phyloP scores from a whole-genome alignment of 2,329 filamentous ascomycete genomes.

The Arthrocladium fulminans region DNA sequence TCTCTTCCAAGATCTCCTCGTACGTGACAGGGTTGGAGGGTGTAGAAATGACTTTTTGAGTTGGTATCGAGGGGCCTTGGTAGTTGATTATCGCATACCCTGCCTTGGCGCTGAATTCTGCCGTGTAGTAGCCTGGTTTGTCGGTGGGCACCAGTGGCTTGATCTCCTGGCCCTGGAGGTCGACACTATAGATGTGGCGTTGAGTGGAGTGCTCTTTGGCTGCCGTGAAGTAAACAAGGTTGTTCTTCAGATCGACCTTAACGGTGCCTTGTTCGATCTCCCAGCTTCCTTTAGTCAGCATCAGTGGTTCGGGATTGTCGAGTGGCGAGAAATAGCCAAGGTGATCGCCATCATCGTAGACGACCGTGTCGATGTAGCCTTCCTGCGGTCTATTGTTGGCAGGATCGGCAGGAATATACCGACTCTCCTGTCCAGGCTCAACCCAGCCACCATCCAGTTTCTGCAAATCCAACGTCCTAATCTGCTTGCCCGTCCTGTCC shows the following conservation, averaged over 20 bases:
- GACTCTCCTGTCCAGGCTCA: slow-evolving; percentile 79
- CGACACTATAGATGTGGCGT: slow-evolving; percentile 84
- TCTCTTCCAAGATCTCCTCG: slow-evolving; percentile 68
- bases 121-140: slow-evolving; percentile 66
- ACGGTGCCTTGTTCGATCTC: slow-evolving; percentile 82
- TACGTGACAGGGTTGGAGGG: slow-evolving; percentile 58
- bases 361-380: slow-evolving; percentile 86
- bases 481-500: slow-evolving; percentile 63
- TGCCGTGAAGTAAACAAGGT: slow-evolving; percentile 81
- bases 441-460: slow-evolving; percentile 95
- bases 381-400: slow-evolving; percentile 66
- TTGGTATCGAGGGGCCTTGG: slow-evolving; percentile 74
- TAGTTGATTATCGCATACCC: slow-evolving; percentile 81
- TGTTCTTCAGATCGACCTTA: slow-evolving; percentile 72
- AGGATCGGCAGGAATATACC: slow-evolving; percentile 76
- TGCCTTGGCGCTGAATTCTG: slow-evolving; percentile 73
- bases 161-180: slow-evolving; percentile 67
- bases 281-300: slow-evolving; percentile 84
- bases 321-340: slow-evolving; percentile 87
- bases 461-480: slow-evolving; percentile 69
- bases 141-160: slow-evolving; percentile 64
- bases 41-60: slow-evolving; percentile 82
- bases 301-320: slow-evolving; percentile 68
- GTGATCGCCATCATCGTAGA: slow-evolving; percentile 80
- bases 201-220: slow-evolving; percentile 83